Evolutionary conservation across 495 filamentous ascomycete species (phyloP), one percentile per base, ranked within the genome.

Genomic region (Lasiosphaeria ovina): DNA sequence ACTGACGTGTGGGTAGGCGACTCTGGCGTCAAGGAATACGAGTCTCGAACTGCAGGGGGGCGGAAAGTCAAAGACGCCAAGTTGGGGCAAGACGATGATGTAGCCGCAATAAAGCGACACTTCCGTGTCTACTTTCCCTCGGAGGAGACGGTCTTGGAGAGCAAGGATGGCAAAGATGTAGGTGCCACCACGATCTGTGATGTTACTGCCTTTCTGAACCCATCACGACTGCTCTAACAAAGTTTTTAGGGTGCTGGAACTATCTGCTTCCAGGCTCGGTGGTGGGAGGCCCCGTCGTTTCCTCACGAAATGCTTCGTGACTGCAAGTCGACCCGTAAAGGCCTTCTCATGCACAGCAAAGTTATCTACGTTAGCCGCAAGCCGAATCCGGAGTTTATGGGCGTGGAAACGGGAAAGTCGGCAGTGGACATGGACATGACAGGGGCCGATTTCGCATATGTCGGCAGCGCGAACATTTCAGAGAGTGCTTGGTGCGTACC

Each of bases 381-480:
- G 5, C 56, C 53, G 12, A 6, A 54, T 24, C 24, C 24, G 24
- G 24, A 24, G 24, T 2, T 1, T 2, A 24, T 1, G 24, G 24
- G 40, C 36, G 36, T 11, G n/a, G 9, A 36, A n/a, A 49, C 8
- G 12, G 35, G 34, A 7, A 12, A 44, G n/a, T 8, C 42, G 14
- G 24, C 42, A 5, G 32, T 36, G 42, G 35, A 14, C 6, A 12
- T 11, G 11, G 45, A n/a, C 33, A 33, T 32, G 45, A 35, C 24
- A 33, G 24, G 14, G 3, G 35, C 48, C 11, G 54, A 58, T 8
- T 98, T 90, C 85, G 89, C 83, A 0, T 98, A 98, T 67, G 77
- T 96, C n/a, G 94, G 94, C 16, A 94, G 90, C 62, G 90, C 91
- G 1, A 98, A 98, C 72, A 67, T 96, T 7, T 93, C 91, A 0